Conservation (phyloP, 129 eudicot genomes). For the Arctium minus region DNA sequence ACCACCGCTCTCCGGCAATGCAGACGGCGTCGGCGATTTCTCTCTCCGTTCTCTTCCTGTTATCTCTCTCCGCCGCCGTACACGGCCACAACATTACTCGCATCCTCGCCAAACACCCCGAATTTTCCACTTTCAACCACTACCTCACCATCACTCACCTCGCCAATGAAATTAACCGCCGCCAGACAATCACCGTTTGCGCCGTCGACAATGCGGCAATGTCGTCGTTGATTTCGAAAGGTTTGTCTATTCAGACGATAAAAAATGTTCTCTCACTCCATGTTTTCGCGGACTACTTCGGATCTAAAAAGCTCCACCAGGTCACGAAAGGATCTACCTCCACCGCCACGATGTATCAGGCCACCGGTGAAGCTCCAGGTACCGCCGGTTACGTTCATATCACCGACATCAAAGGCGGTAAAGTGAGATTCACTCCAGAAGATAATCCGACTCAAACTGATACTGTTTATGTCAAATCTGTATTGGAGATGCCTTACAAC, state of each 20-base stretch:
- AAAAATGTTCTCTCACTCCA: constrained; percentile 58
- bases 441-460: constrained; percentile 41
- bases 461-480: constrained; percentile 59
- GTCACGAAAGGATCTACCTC: constrained; percentile 56
- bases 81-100: constrained; percentile 70
- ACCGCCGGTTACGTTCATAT: constrained; percentile 61
- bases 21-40: constrained; percentile 25
- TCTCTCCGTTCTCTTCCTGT: constrained; percentile 35
- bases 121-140: constrained; percentile 71
- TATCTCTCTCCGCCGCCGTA: constrained; percentile 41
- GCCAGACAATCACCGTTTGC: constrained; percentile 63
- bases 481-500: constrained; percentile 64
- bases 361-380: constrained; percentile 67
- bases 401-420: constrained; percentile 76
- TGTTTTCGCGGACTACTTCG: constrained; percentile 62
- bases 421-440: constrained; percentile 61
- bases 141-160: constrained; percentile 71
- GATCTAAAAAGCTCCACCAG: constrained; percentile 70
- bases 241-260: constrained; percentile 35
- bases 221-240: constrained; percentile 39
- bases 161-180: constrained; percentile 66
- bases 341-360: constrained; percentile 65
- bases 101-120: constrained; percentile 80
- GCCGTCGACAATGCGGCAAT: constrained; percentile 70
- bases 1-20: constrained; percentile 23